Evolutionary conservation across 331 rosid species (phyloP).

Genomic region (Acacia pycnantha): DNA sequence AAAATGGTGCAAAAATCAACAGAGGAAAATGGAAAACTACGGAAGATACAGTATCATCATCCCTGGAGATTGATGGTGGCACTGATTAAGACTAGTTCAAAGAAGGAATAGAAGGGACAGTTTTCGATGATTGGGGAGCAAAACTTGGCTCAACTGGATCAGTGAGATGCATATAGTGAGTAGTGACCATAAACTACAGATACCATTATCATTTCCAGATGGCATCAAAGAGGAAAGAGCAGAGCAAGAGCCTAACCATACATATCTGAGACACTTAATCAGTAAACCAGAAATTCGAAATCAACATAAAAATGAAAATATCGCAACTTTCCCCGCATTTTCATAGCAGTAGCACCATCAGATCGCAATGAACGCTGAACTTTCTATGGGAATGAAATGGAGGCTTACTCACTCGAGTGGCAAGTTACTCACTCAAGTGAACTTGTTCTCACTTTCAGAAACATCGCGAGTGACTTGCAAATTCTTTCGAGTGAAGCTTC

Average conservation of each 20-base stretch:
- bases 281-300: background rate
- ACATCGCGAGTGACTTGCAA: too few species aligned
- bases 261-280: background rate
- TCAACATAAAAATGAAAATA: background rate
- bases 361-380: background rate
- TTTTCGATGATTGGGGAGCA: background rate
- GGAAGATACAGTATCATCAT: background rate
- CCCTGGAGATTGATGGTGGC: background rate
- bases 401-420: too few species aligned
- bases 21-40: background rate
- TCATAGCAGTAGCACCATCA: background rate
- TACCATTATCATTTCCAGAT: background rate
- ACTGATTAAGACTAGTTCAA: background rate
- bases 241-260: background rate
- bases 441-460: too few species aligned
- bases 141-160: background rate
- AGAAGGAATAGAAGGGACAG: background rate
- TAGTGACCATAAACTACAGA: background rate
- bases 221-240: background rate
- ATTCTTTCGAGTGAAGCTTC: too few species aligned
- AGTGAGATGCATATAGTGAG: background rate
- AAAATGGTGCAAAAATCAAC: background rate
- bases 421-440: too few species aligned
- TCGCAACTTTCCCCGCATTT: background rate
- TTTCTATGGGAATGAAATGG: background rate